phyloP scores from a whole-genome alignment of 2,329 filamentous ascomycete species.

The Colletotrichum siamense region DNA sequence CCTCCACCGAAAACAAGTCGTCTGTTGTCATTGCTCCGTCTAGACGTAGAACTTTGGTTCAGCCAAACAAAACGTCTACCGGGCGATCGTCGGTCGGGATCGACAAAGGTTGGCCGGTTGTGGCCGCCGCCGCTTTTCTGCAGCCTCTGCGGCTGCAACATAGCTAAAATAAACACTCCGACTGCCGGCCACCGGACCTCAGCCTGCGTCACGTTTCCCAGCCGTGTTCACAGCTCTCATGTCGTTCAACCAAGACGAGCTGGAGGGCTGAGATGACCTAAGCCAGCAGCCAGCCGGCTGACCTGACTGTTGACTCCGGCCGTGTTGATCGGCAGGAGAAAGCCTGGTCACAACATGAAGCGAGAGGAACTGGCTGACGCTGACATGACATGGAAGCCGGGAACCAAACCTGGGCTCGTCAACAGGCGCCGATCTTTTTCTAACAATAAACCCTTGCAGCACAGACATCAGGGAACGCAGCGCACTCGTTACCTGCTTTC shows the following conservation, averaged over 20 bases:
- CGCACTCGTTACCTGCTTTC: neutral
- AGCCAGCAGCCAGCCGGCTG: neutral
- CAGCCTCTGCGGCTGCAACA: slow-evolving; percentile 10
- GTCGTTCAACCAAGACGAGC: neutral
- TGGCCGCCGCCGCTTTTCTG: neutral
- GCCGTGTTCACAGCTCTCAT: neutral
- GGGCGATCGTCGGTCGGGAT: slow-evolving; percentile 4
- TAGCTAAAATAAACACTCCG: slow-evolving; percentile 7
- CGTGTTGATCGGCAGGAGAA: neutral
- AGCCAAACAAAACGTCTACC: neutral
- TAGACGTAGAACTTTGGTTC: neutral
- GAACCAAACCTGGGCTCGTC: neutral
- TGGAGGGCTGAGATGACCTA: neutral
- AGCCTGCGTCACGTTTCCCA: neutral
- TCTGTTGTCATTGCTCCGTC: neutral
- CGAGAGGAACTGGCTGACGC: neutral
- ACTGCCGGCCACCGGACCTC: neutral
- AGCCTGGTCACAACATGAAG: neutral
- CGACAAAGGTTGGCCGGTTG: neutral
- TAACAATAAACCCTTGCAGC: neutral
- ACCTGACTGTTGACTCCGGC: neutral
- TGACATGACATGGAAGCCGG: neutral
- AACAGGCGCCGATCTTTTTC: neutral
- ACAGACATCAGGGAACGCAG: neutral
- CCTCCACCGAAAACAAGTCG: neutral